phyloP scores from a whole-genome alignment of 2,329 filamentous ascomycete species.

The Thyridium curvatum region DNA sequence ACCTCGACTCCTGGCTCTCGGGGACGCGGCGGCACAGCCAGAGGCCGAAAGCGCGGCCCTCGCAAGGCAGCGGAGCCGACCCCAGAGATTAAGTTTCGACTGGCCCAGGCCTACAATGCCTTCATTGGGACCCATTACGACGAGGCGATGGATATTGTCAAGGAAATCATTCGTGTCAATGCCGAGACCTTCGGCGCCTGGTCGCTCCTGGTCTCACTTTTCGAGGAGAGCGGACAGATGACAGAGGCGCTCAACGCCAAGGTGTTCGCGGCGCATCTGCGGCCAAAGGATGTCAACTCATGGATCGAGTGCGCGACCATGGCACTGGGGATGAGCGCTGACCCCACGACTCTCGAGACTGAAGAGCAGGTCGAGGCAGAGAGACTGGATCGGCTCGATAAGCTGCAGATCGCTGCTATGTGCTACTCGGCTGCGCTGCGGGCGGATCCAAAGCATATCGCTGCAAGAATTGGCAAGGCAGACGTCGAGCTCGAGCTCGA shows the following conservation, averaged over 20 bases:
- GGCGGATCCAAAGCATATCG: slow-evolving; percentile 49
- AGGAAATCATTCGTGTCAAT: slow-evolving; percentile 62
- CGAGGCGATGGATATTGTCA: slow-evolving; percentile 49
- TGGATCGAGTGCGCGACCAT: slow-evolving; percentile 30
- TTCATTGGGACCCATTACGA: slow-evolving; percentile 58
- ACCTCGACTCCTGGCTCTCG: not conserved
- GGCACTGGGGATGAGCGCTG: slow-evolving; percentile 38
- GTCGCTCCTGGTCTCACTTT: slow-evolving; percentile 55
- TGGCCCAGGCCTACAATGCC: slow-evolving; percentile 61
- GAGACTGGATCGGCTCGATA: slow-evolving; percentile 21
- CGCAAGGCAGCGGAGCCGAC: slow-evolving; percentile 61
- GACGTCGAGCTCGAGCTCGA: slow-evolving; percentile 50
- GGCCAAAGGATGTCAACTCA: slow-evolving; percentile 51
- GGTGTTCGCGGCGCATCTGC: slow-evolving; percentile 56
- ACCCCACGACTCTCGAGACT: slow-evolving; percentile 38
- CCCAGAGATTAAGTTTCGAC: slow-evolving; percentile 62
- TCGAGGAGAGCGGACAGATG: slow-evolving; percentile 51
- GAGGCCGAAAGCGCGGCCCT: slow-evolving; percentile 31
- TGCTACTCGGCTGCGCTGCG: slow-evolving; percentile 55
- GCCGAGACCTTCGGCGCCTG: slow-evolving; percentile 61
- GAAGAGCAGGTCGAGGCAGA: slow-evolving; percentile 11
- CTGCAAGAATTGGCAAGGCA: slow-evolving; percentile 54
- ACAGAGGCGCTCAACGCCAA: slow-evolving; percentile 53
- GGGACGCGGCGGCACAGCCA: slow-evolving; percentile 2
- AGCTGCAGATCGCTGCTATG: slow-evolving; percentile 47